Evolutionary conservation across 371 early-diverging fungal species (phyloP), one percentile per base, ranked within the genome.

Genomic region (Basidiobolus heterosporus): DNA sequence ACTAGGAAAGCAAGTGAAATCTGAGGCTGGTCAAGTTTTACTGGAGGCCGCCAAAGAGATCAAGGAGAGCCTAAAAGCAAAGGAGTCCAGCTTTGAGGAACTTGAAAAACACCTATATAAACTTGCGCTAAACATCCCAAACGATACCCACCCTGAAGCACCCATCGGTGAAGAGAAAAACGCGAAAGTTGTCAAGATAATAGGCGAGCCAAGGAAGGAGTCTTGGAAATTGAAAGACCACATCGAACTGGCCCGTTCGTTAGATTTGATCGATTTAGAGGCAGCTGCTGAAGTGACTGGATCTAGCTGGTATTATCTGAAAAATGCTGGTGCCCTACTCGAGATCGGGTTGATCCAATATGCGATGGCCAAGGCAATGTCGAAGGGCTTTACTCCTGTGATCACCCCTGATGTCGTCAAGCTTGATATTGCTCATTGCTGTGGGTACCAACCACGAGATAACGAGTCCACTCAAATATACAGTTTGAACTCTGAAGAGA

Each of bases 261-360:
- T 83, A 48, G 75, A 76, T 38, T 64, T 91, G 42, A 57, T 87
- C n/a, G 87, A 94, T 55, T 77, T 91, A 45, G 78, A 83, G 16
- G 74, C 87, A 17, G 91, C 85, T 1, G 80, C 91, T 0, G 63
- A 76, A 19, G 81, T 86, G n/a, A 72, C 82, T 1, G 93, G 95
- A 3, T 67, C 77, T 19, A 72, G 85, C 11, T 94, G 88, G 55
- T 88, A 91, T 53, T 91, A 87, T 55, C 68, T 89, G 36, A 79
- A 80, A 46, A 80, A 81, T 37, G 75, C 69, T 36, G 93, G 85
- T 7, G 88, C 85, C 0, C 62, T 90, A 49, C 59, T 94, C 11
- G 95, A 94, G 55, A 53, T 82, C 45, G 91, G 90, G 1, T 55
- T 94, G 38, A 66, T 80, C 35, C 88, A 90, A 52, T 90, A 80